These are phyloP conservation scores for Zygosaccharomyces pseudorouxii DNA, from an alignment of 805 yeast genomes.

Conservation along the genomic window DNA sequence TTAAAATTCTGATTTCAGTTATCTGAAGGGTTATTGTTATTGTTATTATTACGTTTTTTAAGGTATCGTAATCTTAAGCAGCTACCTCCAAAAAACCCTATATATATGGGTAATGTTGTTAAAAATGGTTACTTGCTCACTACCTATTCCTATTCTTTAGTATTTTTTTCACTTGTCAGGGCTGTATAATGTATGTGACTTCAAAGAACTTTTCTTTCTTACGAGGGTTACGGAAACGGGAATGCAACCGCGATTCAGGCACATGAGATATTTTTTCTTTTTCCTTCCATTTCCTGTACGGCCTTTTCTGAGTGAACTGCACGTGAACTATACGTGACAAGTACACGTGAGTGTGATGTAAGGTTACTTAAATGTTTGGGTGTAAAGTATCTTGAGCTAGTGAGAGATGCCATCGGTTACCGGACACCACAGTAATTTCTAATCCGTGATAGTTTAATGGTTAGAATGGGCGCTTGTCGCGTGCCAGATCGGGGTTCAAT, in stretches of 20 bases:
- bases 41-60: not conserved
- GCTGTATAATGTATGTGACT: not conserved
- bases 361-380: too few species aligned
- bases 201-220: too few species aligned
- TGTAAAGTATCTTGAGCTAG: too few species aligned
- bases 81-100: too few species aligned
- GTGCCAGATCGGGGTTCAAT: constrained; percentile 1
- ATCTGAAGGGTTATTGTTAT: not conserved
- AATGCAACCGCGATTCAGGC: not conserved
- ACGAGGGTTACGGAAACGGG: not conserved
- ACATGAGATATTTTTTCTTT: not conserved
- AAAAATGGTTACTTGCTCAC: too few species aligned
- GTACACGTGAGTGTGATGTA: not conserved
- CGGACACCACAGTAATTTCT: too few species aligned
- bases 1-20: not conserved
- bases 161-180: not conserved
- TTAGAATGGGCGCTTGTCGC: constrained; percentile 2
- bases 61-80: not conserved
- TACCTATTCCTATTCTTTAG: too few species aligned
- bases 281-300: not conserved
- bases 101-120: too few species aligned
- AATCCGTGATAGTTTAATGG: constrained; percentile 1
- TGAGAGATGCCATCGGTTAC: too few species aligned
- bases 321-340: not conserved
- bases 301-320: not conserved